Evolutionary conservation across 2,329 filamentous ascomycete species (phyloP), one percentile per base, ranked within the genome.

Genomic region (Ophiosphaerella herpotricha): DNA sequence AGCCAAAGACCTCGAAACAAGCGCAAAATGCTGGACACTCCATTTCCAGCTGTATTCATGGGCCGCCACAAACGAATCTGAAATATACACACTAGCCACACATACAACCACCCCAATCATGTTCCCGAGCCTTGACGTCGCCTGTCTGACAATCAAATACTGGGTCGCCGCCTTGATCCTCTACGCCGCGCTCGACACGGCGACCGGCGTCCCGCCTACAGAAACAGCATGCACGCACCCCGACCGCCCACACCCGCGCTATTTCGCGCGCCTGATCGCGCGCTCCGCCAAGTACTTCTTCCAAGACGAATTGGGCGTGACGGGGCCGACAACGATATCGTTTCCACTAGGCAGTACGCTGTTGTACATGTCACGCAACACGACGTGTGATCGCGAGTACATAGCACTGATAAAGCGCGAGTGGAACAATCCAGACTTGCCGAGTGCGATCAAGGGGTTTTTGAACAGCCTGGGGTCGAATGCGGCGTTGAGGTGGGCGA

Each of bases 251-350:
- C 60, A 64, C 9, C 57, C 63, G 2, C 60, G 61, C 5, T 34
- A 48, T 1, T 70, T 62, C 29, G 66, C 66, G 1, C 57, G 61
- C 2, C 57, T 59, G 5, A 65, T 71, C 8, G 45, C 56, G 7
- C 57, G 60, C 5, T 58, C 61, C 4, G 53, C 58, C 1, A 29
- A 48, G 5, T 68, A 66, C 41, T 65, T 68, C 29, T 60, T 70
- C 31, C 46, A 54, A n/a, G 53, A 57, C 21, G 36, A 58, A 1
- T 52, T 54, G 8, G 66, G 66, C 0, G 42, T 64, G 0, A 61
- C 54, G 13, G 66, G 66, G 1, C 49, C 61, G 0, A 54, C 53
- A 5, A 50, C 50, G 5, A 48, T 62, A 1, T 55, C 63, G 1
- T 67, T 67, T 23, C 61, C 63, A 1, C 46, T 64, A 8, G 64